Evolutionary conservation across 768 basidiomycete species (phyloP).

Genomic region (Mycena belliarum): DNA sequence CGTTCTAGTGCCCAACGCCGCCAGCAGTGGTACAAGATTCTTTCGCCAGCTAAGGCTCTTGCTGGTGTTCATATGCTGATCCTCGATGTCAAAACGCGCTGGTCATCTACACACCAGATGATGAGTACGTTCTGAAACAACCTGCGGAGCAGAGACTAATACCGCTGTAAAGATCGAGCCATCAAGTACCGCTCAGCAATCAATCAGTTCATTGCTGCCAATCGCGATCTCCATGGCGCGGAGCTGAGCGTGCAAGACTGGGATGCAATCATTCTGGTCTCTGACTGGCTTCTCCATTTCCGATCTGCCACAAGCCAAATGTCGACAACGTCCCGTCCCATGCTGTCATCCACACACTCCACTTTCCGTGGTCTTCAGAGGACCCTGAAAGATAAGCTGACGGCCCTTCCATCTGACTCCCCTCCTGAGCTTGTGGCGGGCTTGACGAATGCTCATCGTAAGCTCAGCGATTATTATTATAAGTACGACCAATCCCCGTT

Average conservation of each 20-base stretch:
- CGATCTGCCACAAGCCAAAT: conserved; percentile 22
- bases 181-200: conserved; percentile 11
- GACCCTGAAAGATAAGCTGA: not conserved
- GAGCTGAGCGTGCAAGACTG: conserved; percentile 14
- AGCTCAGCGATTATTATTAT: conserved; percentile 15
- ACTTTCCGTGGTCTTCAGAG: conserved; percentile 12
- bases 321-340: conserved; percentile 20
- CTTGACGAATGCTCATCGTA: conserved; percentile 6
- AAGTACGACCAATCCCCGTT: conserved; percentile 9
- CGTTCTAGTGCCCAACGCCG: too few relatives aligned
- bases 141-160: not conserved
- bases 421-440: conserved; percentile 2
- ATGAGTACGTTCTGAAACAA: not conserved
- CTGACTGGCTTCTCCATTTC: conserved; percentile 14
- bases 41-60: too few relatives aligned
- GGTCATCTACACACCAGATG: too few relatives aligned
- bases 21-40: too few relatives aligned
- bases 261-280: conserved; percentile 14
- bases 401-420: not conserved
- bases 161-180: conserved; percentile 17
- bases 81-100: too few relatives aligned
- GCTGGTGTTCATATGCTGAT: too few relatives aligned
- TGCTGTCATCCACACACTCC: conserved; percentile 14
- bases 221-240: conserved; percentile 5
- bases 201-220: conserved; percentile 1